Percentiles rank a stretch among this genome's conserved stretches.
Conservation (phyloP, 306 rosid species). For the Lotus japonicus region DNA sequence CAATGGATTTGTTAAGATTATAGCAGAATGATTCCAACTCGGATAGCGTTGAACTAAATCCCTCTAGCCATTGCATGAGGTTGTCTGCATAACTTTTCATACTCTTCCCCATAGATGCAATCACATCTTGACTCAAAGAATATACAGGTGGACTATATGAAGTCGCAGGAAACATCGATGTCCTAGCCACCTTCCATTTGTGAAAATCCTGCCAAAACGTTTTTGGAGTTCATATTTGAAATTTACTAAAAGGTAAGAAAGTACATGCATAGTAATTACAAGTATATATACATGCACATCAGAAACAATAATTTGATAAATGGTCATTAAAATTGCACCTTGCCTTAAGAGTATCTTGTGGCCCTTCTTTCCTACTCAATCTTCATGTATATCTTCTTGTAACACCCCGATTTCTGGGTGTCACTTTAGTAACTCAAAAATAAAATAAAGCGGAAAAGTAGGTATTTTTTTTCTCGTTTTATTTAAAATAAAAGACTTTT, state of each 20-base stretch:
- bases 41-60: slow-evolving; percentile 91
- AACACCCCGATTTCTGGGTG: too few species aligned
- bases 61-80: slow-evolving; percentile 91
- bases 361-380: too few species aligned
- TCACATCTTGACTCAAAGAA: slow-evolving; percentile 65
- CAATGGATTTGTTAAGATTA: slow-evolving; percentile 92
- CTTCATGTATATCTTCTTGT: too few species aligned
- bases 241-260: background rate
- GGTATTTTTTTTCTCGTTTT: too few species aligned
- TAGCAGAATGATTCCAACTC: slow-evolving; percentile 92
- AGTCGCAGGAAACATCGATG: slow-evolving; percentile 52
- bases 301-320: background rate
- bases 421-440: too few species aligned
- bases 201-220: slow-evolving; percentile 60
- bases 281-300: background rate
- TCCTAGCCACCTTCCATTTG: slow-evolving; percentile 58
- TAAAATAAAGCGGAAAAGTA: too few species aligned
- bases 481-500: too few species aligned
- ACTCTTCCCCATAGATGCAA: slow-evolving; percentile 74
- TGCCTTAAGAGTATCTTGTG: too few species aligned
- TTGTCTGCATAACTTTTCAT: slow-evolving; percentile 90
- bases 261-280: background rate
- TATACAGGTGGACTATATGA: slow-evolving; percentile 76
- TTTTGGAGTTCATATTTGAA: background rate
- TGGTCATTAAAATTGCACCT: background rate